These are phyloP conservation scores for Phytophthora citricola DNA, from an alignment of 352 stramenopile species.

Conservation along the genomic window DNA sequence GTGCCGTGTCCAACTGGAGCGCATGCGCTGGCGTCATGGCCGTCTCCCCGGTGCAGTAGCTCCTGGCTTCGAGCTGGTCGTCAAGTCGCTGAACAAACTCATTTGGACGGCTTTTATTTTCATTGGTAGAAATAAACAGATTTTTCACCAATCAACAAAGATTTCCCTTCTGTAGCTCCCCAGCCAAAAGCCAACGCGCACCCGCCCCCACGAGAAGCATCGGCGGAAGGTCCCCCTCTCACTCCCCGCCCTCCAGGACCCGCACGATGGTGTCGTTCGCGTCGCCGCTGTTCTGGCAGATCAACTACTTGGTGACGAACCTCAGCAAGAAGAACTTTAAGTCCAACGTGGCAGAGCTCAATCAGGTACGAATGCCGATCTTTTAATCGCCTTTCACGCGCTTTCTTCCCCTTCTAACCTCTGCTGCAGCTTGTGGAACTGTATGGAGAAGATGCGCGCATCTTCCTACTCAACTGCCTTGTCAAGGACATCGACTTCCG, in stretches of 20 bases:
- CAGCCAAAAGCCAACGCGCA: constrained; percentile 26
- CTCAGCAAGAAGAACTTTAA: constrained; percentile 96
- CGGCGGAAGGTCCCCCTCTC: constrained; percentile 21
- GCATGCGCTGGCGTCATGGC: constrained; percentile 47
- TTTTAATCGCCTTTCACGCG: constrained; percentile 12
- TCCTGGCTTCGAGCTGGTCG: constrained; percentile 13
- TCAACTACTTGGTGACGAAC: constrained; percentile 93
- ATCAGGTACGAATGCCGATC: constrained; percentile 68
- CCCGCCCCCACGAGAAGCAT: constrained; percentile 17
- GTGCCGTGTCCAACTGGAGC: constrained; percentile 68
- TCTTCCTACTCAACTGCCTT: constrained; percentile 92
- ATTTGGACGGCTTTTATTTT: too few relatives aligned
- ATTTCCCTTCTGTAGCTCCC: constrained; percentile 23
- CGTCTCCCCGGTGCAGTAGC: constrained; percentile 2
- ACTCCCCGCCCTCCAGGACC: constrained; percentile 7
- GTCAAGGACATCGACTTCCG: constrained; percentile 93
- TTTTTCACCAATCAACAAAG: not conserved
- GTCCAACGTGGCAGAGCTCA: constrained; percentile 92
- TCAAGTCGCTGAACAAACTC: constrained; percentile 12
- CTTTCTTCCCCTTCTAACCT: not conserved
- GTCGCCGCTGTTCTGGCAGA: constrained; percentile 94
- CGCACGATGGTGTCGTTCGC: constrained; percentile 88
- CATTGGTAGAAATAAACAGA: not conserved
- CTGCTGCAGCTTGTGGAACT: constrained; percentile 83
- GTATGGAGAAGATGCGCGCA: constrained; percentile 91